Base-by-base conservation (phyloP, 202 grass and related monocot species). In the Schoenoplectus tabernaemontani region DNA sequence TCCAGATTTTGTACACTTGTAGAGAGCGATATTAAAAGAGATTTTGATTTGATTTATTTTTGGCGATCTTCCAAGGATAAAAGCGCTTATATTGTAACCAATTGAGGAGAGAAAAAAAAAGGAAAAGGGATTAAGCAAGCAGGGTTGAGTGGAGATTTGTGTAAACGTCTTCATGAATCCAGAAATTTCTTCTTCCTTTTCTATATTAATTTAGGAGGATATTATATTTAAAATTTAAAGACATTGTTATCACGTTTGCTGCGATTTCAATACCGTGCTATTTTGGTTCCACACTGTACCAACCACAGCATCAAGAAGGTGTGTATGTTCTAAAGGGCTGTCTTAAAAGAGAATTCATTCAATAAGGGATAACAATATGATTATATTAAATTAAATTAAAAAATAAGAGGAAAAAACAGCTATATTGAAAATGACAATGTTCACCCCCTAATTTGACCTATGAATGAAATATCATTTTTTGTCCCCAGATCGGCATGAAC, bases 31-130 rank as follows among this genome's bases (percentile, higher is more conserved):
- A 24, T 42, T 61, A 54, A 78, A 23, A 24, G 17, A 78, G 24
- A 34, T 80, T 59, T 79, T 79, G 32, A 59, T 80, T 80, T 80
- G 5, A 51, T 80, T 80, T 4, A 30, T 50, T 80, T n/a, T 42
- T 47, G 41, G 77, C 9, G 36, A 74, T 34, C 6, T 74, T 46
- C 44, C 43, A 33, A 19, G 44, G 12, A 33, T 10, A 4, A 73
- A 17, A 51, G n/a, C 26, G 44, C 22, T 73, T 44, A 10, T 54
- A 53, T 74, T 54, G 44, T 74, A 53, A 74, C 34, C 46, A 53
- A 53, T 13, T 51, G 44, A 17, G 15, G 42, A 32, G n/a, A 50
- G 15, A 9, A 56, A 56, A 53, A 72, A 28, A 69, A 74, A n/a
- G 70, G 46, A 34, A 26, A n/a, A n/a, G n/a, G n/a, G n/a, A n/a